Percentiles rank a stretch among this genome's conserved stretches.
Conservation (phyloP, 805 yeast species). For the Candida nanaspora region DNA sequence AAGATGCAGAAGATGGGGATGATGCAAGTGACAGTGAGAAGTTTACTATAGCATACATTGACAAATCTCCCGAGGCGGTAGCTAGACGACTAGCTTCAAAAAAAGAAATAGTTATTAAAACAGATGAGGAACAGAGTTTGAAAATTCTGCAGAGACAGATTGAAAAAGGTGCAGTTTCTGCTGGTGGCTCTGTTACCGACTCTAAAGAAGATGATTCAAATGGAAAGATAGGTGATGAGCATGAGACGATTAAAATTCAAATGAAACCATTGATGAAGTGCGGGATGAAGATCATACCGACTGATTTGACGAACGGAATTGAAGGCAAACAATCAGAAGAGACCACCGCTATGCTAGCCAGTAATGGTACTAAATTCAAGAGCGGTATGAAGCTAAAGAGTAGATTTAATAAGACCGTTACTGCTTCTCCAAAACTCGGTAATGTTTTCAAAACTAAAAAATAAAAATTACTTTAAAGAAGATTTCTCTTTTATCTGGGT, state of each 20-base stretch:
- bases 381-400: conserved; percentile 2
- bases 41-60: conserved; percentile 41
- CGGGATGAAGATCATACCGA: conserved; percentile 21
- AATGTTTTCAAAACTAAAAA: conserved; percentile 1
- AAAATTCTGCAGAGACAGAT: conserved; percentile 48
- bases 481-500: too few species aligned
- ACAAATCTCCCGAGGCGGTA: conserved; percentile 43
- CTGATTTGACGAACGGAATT: conserved; percentile 10
- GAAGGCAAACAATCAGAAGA: conserved; percentile 6
- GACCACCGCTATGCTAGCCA: background rate
- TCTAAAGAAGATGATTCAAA: conserved; percentile 1
- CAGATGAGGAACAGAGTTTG: conserved; percentile 40
- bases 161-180: conserved; percentile 27
- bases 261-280: conserved; percentile 20
- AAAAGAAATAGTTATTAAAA: conserved; percentile 26
- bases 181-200: conserved; percentile 1
- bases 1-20: conserved; percentile 26
- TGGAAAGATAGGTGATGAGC: conserved; percentile 1
- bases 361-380: background rate
- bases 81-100: conserved; percentile 32
- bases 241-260: conserved; percentile 13
- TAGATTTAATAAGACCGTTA: background rate
- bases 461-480: too few species aligned
- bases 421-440: background rate
- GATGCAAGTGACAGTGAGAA: conserved; percentile 27